Percentiles rank a stretch among this genome's conserved stretches.
These are phyloP conservation scores for Raffaelea deltoideospora DNA, from an alignment of 2,329 filamentous ascomycete species.

Conservation along the genomic window DNA sequence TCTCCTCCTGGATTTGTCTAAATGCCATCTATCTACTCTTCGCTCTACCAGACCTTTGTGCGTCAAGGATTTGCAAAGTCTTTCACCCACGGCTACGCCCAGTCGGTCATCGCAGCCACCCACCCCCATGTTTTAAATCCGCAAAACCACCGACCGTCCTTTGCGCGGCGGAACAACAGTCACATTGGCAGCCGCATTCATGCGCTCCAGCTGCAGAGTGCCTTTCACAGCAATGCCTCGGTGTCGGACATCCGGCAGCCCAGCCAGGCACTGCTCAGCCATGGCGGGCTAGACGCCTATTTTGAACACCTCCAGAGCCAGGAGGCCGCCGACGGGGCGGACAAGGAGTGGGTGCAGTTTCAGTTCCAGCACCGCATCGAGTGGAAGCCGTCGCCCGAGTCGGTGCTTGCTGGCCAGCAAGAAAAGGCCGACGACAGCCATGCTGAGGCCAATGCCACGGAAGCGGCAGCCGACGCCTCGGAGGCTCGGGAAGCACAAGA, in stretches of 20 bases:
- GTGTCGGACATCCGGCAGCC: conserved; percentile 41
- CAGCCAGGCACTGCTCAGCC: conserved; percentile 21
- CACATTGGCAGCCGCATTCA: conserved; percentile 38
- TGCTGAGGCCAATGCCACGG: conserved; percentile 13
- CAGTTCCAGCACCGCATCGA: conserved; percentile 80
- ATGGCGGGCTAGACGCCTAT: conserved; percentile 72
- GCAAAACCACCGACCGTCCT: conserved; percentile 51
- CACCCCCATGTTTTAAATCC: conserved; percentile 64
- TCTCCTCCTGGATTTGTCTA: conserved; percentile 57
- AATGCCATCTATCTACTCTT: conserved; percentile 69
- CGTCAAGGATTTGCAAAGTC: conserved; percentile 95
- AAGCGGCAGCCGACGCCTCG: conserved; percentile 20
- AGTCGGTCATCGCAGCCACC: conserved; percentile 90
- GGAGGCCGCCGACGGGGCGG: conserved; percentile 49
- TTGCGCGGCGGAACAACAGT: conserved; percentile 41
- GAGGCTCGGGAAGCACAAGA: conserved; percentile 12
- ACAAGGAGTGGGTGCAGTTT: conserved; percentile 82
- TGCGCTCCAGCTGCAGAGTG: conserved; percentile 58
- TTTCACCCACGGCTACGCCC: conserved; percentile 93
- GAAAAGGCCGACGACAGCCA: conserved; percentile 19
- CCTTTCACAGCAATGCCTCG: conserved; percentile 50
- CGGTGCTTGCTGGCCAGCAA: conserved; percentile 33
- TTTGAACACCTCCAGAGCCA: conserved; percentile 79
- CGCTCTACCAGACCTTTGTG: conserved; percentile 67
- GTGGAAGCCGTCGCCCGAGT: conserved; percentile 55